Base-by-base conservation (phyloP, 2,329 filamentous ascomycete genomes). In the Karstenula rhodostoma region DNA sequence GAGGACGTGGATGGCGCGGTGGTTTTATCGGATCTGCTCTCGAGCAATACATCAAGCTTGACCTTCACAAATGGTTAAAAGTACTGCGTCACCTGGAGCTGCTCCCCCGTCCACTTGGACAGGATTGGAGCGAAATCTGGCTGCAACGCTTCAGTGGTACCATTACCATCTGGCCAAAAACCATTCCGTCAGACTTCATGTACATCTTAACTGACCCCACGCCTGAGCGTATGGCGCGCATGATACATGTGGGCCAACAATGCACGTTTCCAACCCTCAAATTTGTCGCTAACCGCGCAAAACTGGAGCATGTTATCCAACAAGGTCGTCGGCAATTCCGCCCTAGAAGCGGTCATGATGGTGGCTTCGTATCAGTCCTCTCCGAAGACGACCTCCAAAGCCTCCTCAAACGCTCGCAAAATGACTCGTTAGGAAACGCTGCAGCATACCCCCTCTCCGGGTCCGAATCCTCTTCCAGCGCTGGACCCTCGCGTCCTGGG, bases 61-160 rank as follows among this genome's bases (percentile, higher is more conserved):
- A 99, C 77, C 85, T 99, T 68, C 96, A 92, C 71, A 99, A 99
- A 82, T 99, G 95, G 93, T 88, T 99, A 42, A 95, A 95, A 75
- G 94, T 99, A 22, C 86, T 98, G 44, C 90, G 94, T 1, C 93
- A 97, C 74, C 86, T 98, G 0, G 95, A 99, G 78, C 84, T 99
- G 4, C 86, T 99, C 0, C 95, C 95, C 0, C 88, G 95, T 0
- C 93, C 93, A 0, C 79, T 98, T 23, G 94, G 94, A 2, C 94
- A 98, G 77, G 95, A 99, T 76, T 99, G 95, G 95, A 94, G 90
- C 60, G 91, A 97, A 78, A 88, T 99, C 23, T 99, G 94, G 92
- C 85, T 99, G 50, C 95, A 99, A 77, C 88, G 93, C 60, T 99
- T 99, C 77, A 91, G 90, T 64, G 95, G 95, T 29, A 98, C 93